Conservation (phyloP, 2,329 filamentous ascomycete genomes). For the Drechmeria coniospora region DNA sequence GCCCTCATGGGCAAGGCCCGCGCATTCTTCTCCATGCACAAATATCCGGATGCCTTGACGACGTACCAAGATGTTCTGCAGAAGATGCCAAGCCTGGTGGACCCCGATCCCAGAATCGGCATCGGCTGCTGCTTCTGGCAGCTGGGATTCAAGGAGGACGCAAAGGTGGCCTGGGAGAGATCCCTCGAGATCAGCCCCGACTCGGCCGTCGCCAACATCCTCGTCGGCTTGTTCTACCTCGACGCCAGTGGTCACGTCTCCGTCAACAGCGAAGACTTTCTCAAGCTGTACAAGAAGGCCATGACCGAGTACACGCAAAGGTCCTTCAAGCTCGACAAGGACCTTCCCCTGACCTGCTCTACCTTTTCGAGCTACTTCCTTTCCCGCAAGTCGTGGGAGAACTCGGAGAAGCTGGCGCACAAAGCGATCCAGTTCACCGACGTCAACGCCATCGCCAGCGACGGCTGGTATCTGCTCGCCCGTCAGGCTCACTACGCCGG, state of each 20-base stretch:
- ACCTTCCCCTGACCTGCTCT: slow-evolving; percentile 75
- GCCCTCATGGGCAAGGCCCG: slow-evolving; percentile 81
- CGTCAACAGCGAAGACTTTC: slow-evolving; percentile 73
- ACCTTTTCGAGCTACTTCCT: slow-evolving; percentile 87
- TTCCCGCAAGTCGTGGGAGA: slow-evolving; percentile 61
- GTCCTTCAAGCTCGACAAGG: slow-evolving; percentile 85
- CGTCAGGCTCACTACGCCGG: slow-evolving; percentile 78
- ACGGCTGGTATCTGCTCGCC: slow-evolving; percentile 91
- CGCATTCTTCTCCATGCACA: slow-evolving; percentile 71
- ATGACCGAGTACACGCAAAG: slow-evolving; percentile 92
- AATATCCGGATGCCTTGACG: slow-evolving; percentile 69
- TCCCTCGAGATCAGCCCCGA: slow-evolving; percentile 65
- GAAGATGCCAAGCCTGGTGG: slow-evolving; percentile 73
- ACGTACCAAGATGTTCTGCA: slow-evolving; percentile 76
- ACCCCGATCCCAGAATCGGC: slow-evolving; percentile 89
- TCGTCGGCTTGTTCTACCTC: slow-evolving; percentile 81
- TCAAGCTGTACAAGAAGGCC: slow-evolving; percentile 73
- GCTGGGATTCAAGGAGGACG: slow-evolving; percentile 84
- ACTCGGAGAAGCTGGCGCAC: slow-evolving; percentile 74
- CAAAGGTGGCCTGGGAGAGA: slow-evolving; percentile 79
- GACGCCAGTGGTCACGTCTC: slow-evolving; percentile 72
- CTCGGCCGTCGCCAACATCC: slow-evolving; percentile 79
- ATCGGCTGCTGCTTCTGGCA: slow-evolving; percentile 98
- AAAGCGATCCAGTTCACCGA: slow-evolving; percentile 94
- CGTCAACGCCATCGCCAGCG: slow-evolving; percentile 89